These are phyloP conservation scores for Leccinum subfulvum DNA, from an alignment of 1,284 basidiomycete species.

Conservation along the genomic window DNA sequence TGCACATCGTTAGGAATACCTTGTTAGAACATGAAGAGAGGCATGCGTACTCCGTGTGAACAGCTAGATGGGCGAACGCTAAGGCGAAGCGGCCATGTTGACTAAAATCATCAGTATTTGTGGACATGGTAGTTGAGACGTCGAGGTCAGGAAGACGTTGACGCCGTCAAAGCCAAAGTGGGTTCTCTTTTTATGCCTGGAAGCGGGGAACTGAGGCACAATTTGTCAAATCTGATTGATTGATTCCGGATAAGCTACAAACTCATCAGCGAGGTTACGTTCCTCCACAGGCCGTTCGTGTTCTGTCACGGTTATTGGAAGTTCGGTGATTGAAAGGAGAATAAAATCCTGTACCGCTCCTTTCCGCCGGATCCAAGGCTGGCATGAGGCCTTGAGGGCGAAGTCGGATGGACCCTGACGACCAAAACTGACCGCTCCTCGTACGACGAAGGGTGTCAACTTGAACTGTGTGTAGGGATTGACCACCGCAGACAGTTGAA, in stretches of 20 bases:
- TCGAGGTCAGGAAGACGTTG: background rate
- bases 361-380: no score
- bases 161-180: background rate
- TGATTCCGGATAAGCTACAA: background rate
- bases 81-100: background rate
- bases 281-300: no score
- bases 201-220: background rate
- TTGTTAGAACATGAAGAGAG: background rate
- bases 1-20: background rate
- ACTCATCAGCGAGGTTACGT: background rate
- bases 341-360: no score
- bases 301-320: no score
- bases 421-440: background rate
- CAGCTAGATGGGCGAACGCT: background rate
- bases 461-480: background rate
- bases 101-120: background rate
- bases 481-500: no score
- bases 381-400: no score
- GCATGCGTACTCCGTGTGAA: background rate
- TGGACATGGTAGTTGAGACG: background rate
- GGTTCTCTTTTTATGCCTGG: background rate
- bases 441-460: background rate
- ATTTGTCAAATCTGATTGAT: background rate
- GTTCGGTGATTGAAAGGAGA: no score
- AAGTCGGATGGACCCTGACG: no score